These are phyloP conservation scores for Saccharomyces hybrid DNA, from an alignment of 1,139 yeast genomes.

Conservation along the genomic window DNA sequence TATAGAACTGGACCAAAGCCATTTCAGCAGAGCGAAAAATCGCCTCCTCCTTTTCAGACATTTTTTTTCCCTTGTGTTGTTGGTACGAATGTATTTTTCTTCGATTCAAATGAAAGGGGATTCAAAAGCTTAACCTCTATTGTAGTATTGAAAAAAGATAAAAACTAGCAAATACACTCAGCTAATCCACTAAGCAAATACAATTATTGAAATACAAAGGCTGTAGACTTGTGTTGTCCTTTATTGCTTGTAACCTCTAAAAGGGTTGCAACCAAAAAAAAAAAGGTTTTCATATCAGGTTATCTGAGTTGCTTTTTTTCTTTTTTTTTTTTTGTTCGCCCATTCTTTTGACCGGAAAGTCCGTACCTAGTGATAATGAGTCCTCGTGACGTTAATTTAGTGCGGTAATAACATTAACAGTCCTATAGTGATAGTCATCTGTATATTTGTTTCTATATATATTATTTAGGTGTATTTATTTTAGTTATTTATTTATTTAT, in stretches of 20 bases:
- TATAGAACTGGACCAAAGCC: slow-evolving; percentile 84
- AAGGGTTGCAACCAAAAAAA: neutral
- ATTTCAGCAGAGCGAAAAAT: slow-evolving; percentile 89
- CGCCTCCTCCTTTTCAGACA: slow-evolving; percentile 47
- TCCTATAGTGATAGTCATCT: neutral
- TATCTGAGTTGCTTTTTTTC: neutral
- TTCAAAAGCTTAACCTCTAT: neutral
- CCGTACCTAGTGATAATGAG: too few species aligned
- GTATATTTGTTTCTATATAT: too few species aligned
- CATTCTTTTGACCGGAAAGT: neutral
- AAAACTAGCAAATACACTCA: neutral
- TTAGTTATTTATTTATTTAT: too few species aligned
- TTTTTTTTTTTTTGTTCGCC: neutral
- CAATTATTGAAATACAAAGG: neutral
- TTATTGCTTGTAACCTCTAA: neutral
- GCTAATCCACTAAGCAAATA: neutral
- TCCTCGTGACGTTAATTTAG: too few species aligned
- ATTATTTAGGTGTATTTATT: too few species aligned
- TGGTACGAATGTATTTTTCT: neutral
- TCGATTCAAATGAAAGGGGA: neutral
- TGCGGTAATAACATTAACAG: too few species aligned
- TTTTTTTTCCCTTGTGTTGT: neutral
- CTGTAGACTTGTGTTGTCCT: neutral
- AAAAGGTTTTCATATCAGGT: neutral
- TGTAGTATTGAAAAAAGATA: neutral